Evolutionary conservation across 352 stramenopile genomes (phyloP), one percentile per base, ranked within the genome.

Genomic region (Blastocystis sp.): DNA sequence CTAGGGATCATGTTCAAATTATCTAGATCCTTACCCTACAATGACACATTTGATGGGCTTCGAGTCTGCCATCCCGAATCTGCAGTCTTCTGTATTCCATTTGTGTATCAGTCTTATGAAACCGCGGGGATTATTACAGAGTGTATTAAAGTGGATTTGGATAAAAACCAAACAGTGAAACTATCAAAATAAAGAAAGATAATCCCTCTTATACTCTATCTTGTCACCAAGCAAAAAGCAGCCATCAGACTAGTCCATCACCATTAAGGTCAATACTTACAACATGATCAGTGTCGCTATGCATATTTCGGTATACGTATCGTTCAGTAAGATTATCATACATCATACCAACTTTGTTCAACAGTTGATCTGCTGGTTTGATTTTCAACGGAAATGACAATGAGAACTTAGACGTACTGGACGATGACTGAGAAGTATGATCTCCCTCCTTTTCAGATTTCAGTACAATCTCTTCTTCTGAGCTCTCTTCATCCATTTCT

Each of bases 21-120:
- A 4, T 5, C 14, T 16, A 43, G 58, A 32, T n/a, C n/a, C 19
- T 2, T 57, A 78, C 66, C 66, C 66, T n/a, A 78, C 66, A 37
- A 78, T 27, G 27, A 78, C 66, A 58, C 66, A 78, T 21, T 78
- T 78, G 5, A 78, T 78, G 4, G 37, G 29, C 19, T 58, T 37
- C 5, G 21, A 59, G 1, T 78, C 43, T 58, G 43, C 14, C 66
- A 78, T 78, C 11, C 43, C 19, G 37, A 42, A 75, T 19, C 11
- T 3, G 29, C 11, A 3, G 37, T 52, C 21, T 42, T 73, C 9
- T 73, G 19, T n/a, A 42, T 73, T 21, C 42, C 11, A 42, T 32
- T 73, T 42, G 21, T 29, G 21, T 42, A 73, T 42, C 19, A n/a
- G 9, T 29, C 1, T 1, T 5, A 39, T 21, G 24, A 39, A 73